Evolutionary conservation across 108 stramenopile genomes (phyloP).

Genomic region (Pseudonitzschia multistriata): DNA sequence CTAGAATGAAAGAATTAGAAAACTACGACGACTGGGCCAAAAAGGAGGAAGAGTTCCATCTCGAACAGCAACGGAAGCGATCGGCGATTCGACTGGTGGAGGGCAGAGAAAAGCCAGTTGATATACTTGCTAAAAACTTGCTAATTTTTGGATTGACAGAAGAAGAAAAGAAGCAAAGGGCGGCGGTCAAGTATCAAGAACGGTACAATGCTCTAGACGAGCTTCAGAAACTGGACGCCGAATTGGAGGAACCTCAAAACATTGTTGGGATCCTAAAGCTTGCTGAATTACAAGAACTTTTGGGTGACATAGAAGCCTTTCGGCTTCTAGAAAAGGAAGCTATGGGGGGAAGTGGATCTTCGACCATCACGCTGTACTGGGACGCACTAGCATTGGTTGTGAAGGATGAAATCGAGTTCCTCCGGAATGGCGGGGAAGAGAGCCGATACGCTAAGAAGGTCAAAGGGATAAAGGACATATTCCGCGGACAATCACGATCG

Average conservation of each 20-base stretch:
- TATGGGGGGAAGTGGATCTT: constrained; percentile 22
- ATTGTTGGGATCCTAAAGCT: constrained; percentile 78
- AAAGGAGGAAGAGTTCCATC: constrained; percentile 98
- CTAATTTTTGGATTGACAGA: constrained; percentile 87
- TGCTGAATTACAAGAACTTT: constrained; percentile 79
- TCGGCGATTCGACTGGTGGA: constrained; percentile 92
- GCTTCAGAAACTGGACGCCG: constrained; percentile 73
- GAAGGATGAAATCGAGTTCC: constrained; percentile 65
- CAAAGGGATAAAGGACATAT: constrained; percentile 80
- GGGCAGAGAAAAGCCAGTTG: constrained; percentile 92
- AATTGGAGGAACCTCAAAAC: constrained; percentile 74
- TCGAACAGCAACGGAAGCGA: constrained; percentile 89
- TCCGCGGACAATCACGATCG: constrained; percentile 66
- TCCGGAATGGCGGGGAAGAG: constrained; percentile 67
- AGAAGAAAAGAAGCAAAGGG: constrained; percentile 67
- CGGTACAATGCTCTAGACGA: constrained; percentile 83
- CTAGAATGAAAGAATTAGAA: constrained; percentile 90
- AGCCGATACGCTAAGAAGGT: constrained; percentile 67
- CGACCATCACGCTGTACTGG: constrained; percentile 75
- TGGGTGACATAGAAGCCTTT: constrained; percentile 81
- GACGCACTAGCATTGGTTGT: constrained; percentile 68
- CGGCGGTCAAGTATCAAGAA: constrained; percentile 84
- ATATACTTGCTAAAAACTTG: constrained; percentile 95
- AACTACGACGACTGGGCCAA: constrained; percentile 96
- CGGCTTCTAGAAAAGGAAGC: constrained; percentile 75